phyloP scores from a whole-genome alignment of 129 eudicot genomes.

The sunflower (Helianthus annuus) region HanXRQr2.0-SUNRISE NC_035445.2:53839049-53839548 shows the following conservation, averaged over 20 bases:
- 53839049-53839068: not conserved
- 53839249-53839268: constrained; percentile 27
- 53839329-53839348: constrained; percentile 43
- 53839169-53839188: constrained; percentile 44
- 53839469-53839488: too few relatives aligned
- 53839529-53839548: too few relatives aligned
- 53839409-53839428: not conserved
- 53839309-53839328: constrained; percentile 40
- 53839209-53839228: constrained; percentile 24
- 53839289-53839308: constrained; percentile 48
- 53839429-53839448: not conserved
- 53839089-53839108: constrained; percentile 21
- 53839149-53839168: constrained; percentile 40
- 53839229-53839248: not conserved
- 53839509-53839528: too few relatives aligned
- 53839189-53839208: constrained; percentile 30
- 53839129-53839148: constrained; percentile 40
- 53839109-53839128: constrained; percentile 33
- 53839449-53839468: not conserved
- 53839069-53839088: not conserved
- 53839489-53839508: too few relatives aligned
- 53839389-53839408: constrained; percentile 12
- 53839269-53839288: constrained; percentile 33
- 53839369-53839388: constrained; percentile 38
- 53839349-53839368: constrained; percentile 38